phyloP scores from a whole-genome alignment of 2,329 filamentous ascomycete species.

The Diplodia mutila region DNA sequence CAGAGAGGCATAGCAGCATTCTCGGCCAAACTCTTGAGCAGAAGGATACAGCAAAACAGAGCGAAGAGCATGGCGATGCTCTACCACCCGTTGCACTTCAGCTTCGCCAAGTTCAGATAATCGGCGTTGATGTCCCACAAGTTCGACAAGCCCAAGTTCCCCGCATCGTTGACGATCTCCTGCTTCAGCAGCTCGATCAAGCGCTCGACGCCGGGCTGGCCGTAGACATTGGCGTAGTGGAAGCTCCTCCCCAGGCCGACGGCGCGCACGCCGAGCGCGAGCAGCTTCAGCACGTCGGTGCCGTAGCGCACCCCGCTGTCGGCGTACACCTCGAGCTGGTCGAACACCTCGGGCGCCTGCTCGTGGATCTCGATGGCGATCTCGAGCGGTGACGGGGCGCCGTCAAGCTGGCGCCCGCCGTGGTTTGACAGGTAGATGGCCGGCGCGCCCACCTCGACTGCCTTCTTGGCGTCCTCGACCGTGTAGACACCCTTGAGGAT shows the following conservation, averaged over 20 bases:
- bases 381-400: conserved; percentile 69
- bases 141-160: conserved; percentile 31
- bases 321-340: conserved; percentile 45
- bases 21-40: not conserved
- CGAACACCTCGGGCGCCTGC: conserved; percentile 45
- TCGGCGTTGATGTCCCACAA: conserved; percentile 11
- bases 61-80: not conserved
- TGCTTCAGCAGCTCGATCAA: conserved; percentile 56
- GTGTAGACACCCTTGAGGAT: conserved; percentile 48
- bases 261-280: conserved; percentile 46
- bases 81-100: conserved; percentile 17
- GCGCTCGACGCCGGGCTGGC: conserved; percentile 64
- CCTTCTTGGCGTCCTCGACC: conserved; percentile 44
- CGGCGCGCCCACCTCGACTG: conserved; percentile 41
- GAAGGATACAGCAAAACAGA: not conserved
- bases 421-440: conserved; percentile 50
- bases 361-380: conserved; percentile 76
- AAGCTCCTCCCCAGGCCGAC: conserved; percentile 54
- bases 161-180: conserved; percentile 49
- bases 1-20: not conserved
- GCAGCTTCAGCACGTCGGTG: conserved; percentile 43
- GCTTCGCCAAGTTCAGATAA: conserved; percentile 3
- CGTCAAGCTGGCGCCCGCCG: conserved; percentile 46
- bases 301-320: conserved; percentile 48
- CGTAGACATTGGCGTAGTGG: conserved; percentile 60